Evolutionary conservation across 108 stramenopile species (phyloP).

Genomic region (Skeletonema potamos): DNA sequence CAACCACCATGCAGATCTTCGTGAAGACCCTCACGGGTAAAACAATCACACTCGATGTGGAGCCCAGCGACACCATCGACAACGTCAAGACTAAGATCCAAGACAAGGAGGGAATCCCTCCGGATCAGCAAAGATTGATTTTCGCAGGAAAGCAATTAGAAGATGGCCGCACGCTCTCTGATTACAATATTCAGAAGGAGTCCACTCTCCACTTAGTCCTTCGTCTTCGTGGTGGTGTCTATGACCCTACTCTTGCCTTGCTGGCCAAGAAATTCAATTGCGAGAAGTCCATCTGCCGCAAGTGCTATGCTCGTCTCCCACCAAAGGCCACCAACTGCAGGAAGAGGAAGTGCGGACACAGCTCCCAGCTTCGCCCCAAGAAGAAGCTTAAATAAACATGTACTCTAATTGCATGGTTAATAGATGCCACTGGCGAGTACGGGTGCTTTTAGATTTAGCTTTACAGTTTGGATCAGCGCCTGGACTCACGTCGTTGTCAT

Average conservation of each 20-base stretch:
- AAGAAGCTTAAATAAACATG: conserved; percentile 98
- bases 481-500: neutral
- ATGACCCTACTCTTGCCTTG: conserved; percentile 97
- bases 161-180: conserved; percentile 97
- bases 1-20: conserved; percentile 92
- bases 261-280: conserved; percentile 99
- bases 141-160: conserved; percentile 99
- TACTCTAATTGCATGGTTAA: conserved; percentile 1
- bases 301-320: conserved; percentile 99
- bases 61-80: conserved; percentile 97
- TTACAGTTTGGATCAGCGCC: neutral
- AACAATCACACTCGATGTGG: conserved; percentile 99
- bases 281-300: conserved; percentile 97
- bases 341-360: conserved; percentile 99
- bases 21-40: conserved; percentile 99
- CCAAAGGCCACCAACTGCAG: conserved; percentile 99
- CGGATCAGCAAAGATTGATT: conserved; percentile 97
- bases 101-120: conserved; percentile 99
- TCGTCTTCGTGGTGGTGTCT: conserved; percentile 93
- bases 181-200: conserved; percentile 99
- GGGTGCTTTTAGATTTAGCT: neutral
- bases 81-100: conserved; percentile 99
- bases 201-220: conserved; percentile 94
- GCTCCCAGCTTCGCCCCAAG: conserved; percentile 99
- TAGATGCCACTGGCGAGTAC: neutral